Evolutionary conservation across 2,329 filamentous ascomycete species (phyloP).

Genomic region (Neofusicoccum parvum): DNA sequence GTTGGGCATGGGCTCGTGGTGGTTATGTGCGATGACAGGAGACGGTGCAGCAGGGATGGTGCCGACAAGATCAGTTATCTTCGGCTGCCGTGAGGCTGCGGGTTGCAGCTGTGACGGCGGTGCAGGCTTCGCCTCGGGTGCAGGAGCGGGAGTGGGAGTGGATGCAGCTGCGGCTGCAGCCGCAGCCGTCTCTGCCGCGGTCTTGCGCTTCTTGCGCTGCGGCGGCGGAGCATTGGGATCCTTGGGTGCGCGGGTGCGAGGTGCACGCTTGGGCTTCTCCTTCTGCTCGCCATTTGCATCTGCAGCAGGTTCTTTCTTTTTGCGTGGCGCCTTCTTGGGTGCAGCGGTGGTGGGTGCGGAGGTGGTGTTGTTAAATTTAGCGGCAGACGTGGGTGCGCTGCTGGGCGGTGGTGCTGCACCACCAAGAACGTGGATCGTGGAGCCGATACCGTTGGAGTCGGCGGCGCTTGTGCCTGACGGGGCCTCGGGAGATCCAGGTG

Average conservation of each 20-base stretch:
- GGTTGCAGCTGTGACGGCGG: constrained; percentile 23
- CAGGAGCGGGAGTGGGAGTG: constrained; percentile 13
- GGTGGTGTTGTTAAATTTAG: constrained; percentile 21
- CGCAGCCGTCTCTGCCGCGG: constrained; percentile 14
- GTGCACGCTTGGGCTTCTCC: constrained; percentile 48
- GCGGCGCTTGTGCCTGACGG: constrained; percentile 8
- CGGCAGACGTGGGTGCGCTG: constrained; percentile 36
- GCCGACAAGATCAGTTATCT: constrained; percentile 44
- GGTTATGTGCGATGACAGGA: not conserved
- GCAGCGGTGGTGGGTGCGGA: constrained; percentile 39
- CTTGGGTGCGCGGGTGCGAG: constrained; percentile 52
- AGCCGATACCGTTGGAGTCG: constrained; percentile 35
- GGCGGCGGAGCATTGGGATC: constrained; percentile 46
- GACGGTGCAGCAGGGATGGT: constrained; percentile 22
- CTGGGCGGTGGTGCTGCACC: constrained; percentile 31
- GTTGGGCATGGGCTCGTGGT: constrained; percentile 34
- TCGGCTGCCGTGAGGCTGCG: constrained; percentile 38
- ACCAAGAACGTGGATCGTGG: constrained; percentile 36
- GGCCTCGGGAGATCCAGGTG: constrained; percentile 37
- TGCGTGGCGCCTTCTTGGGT: constrained; percentile 46
- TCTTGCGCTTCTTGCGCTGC: constrained; percentile 53
- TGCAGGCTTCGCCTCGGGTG: constrained; percentile 19
- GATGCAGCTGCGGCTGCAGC: constrained; percentile 9
- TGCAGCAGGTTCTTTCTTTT: constrained; percentile 40
- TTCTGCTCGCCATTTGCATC: constrained; percentile 43